Evolutionary conservation across 1,139 yeast species (phyloP).

Genomic region (Insectozyma bohioensis): DNA sequence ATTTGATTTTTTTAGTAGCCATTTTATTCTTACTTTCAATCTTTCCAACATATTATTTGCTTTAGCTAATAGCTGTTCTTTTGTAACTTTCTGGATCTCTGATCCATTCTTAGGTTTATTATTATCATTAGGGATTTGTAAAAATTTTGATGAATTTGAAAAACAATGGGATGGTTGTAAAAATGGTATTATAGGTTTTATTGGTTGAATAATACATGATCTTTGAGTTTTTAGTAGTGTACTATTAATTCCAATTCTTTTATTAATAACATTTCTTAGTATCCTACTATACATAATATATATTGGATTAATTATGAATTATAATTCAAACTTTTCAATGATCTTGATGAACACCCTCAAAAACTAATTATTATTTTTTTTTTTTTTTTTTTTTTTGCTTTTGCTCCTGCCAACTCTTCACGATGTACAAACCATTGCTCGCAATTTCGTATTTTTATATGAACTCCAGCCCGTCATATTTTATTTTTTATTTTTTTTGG

Average conservation of each 20-base stretch:
- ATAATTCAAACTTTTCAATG: not conserved
- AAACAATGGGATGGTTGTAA: not conserved
- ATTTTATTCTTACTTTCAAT: slow-evolving; percentile 58
- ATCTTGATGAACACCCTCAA: too few relatives aligned
- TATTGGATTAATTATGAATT: not conserved
- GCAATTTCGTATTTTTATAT: too few relatives aligned
- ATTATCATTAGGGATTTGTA: not conserved
- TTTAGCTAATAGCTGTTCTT: slow-evolving; percentile 53
- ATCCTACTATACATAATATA: too few relatives aligned
- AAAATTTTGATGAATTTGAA: not conserved
- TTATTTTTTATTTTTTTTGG: too few relatives aligned
- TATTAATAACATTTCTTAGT: not conserved
- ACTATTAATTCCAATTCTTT: not conserved
- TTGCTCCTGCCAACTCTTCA: too few relatives aligned
- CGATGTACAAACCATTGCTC: too few relatives aligned
- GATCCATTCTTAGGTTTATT: not conserved
- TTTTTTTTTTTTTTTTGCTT: too few relatives aligned
- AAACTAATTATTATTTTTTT: too few relatives aligned
- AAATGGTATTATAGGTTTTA: not conserved
- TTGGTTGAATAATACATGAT: not conserved
- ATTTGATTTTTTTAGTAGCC: slow-evolving; percentile 58
- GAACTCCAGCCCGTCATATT: too few relatives aligned
- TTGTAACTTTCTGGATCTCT: slow-evolving; percentile 19
- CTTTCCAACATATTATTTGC: slow-evolving; percentile 53
- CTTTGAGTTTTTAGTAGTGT: not conserved